A percentile compares a stretch with the other conserved stretches of the same genome.
Conservation (phyloP, 1,284 basidiomycete species). For the Austroboletus niveus region DNA sequence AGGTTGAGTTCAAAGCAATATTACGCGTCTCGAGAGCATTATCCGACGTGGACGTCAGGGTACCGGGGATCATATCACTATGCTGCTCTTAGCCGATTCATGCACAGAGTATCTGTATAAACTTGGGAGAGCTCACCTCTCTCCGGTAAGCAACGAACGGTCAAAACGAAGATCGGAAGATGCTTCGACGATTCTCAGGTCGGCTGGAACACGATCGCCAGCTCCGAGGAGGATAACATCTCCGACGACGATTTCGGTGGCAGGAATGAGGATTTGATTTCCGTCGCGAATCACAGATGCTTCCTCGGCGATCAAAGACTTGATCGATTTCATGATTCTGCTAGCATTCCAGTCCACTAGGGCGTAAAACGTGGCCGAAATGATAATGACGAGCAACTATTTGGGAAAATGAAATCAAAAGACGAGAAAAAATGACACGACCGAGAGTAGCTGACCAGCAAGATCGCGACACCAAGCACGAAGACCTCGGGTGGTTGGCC, state of each 20-base stretch:
- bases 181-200: constrained; percentile 65
- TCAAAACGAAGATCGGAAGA: constrained; percentile 58
- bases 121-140: constrained; percentile 32
- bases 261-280: constrained; percentile 57
- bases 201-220: constrained; percentile 82
- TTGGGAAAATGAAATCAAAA: background rate
- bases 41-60: constrained; percentile 48
- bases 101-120: background rate
- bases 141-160: constrained; percentile 63
- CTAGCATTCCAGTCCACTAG: constrained; percentile 43
- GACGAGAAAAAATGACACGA: background rate
- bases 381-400: constrained; percentile 58
- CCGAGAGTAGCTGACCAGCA: constrained; percentile 64
- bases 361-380: constrained; percentile 47
- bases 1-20: constrained; percentile 54
- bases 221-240: constrained; percentile 75
- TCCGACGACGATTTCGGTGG: constrained; percentile 80
- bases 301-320: constrained; percentile 40
- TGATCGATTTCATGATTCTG: constrained; percentile 38
- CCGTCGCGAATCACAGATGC: constrained; percentile 54
- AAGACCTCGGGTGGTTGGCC: constrained; percentile 50
- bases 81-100: background rate
- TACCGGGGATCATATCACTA: constrained; percentile 51
- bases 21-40: constrained; percentile 65
- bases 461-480: constrained; percentile 66